Base-by-base conservation (phyloP, 2,329 filamentous ascomycete species). In the Xylariaceae sp. region DNA sequence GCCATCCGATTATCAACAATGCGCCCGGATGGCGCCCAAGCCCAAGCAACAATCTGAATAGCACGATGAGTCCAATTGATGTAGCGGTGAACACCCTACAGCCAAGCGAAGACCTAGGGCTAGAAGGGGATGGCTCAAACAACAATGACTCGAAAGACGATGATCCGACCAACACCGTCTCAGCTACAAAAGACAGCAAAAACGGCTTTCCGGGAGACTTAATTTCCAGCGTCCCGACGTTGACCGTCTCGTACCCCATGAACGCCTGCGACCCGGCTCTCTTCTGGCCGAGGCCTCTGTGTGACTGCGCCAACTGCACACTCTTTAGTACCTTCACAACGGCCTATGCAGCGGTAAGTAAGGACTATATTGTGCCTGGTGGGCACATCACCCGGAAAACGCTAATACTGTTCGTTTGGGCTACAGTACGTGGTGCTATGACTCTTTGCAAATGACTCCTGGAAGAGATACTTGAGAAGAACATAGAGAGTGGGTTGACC, bases 271-370 rank as follows among this genome's bases (percentile, higher is more conserved):
- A 27, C 7, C 22, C 22, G 7, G 22, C 22, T 27, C 22, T 27
- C 7, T 27, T 7, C 22, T 27, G 4, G 22, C 22, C 22, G 22
- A 27, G 22, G 22, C 7, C 22, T 27, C 42, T 12, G 10, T 56
- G 57, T 42, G 44, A 48, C 46, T 61, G 55, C 41, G 40, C 51
- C 15, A 45, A 45, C 11, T 61, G 58, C 43, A 61, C 58, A 7
- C 31, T 54, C 2, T 48, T 53, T 17, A 59, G 57, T 49, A 45
- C 48, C 5, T 61, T 54, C 46, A 56, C 49, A 14, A 58, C 55
- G 6, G 39, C 50, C 2, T 54, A 51, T 32, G 11, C 42, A 11
- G 45, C 45, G 12, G 12, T 36, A 5, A 36, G 15, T 15, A 36
- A 4, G 15, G 9, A 15, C 5, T 4, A 36, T 15, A 3, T 5